Base-by-base conservation (phyloP, 2,329 filamentous ascomycete species). In the Escovopsis sp. region DNA sequence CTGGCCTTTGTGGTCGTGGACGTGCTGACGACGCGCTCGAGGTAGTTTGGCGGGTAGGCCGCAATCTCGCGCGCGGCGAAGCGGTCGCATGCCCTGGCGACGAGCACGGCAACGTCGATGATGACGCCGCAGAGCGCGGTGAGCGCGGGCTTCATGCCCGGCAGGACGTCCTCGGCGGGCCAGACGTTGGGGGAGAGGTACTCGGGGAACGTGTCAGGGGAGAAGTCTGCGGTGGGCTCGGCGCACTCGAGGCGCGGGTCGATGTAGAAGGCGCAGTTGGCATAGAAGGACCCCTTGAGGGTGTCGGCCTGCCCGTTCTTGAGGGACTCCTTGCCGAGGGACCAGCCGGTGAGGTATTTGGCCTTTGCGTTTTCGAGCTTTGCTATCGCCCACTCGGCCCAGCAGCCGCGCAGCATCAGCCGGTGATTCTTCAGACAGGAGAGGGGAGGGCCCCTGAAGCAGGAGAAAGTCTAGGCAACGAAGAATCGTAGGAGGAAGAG, bases 181-280 rank as follows among this genome's bases (percentile, higher is more conserved):
- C 91, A 98, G 44, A 94, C 72, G 58, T 95, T 96, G 1, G 85
- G 79, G 5, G 83, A 80, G 1, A 91, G 82, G 61, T 96, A 95
- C 61, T 94, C 88, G 3, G 86, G 79, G 53, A 94, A 85, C 45
- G 80, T 75, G 8, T 69, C 68, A 1, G 68, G 53, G 30, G 70
- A 71, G 60, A 79, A 78, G 28, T 69, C 66, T 12, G 62, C 51
- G 1, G 73, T 77, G 0, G 82, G 81, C 33, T 63, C 62, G 15
- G 80, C 79, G 48, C 73, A 77, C 41, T 78, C 71, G 6, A 84
- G 69, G 2, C 61, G 56, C 0, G 75, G 66, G 51, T 83, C 72
- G 46, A 85, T 72, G 55, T 85, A 84, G 59, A 85, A 86, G 37
- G 80, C 81, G 58, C 82, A 86, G 62, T 89, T 87, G 53, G 83